Percentiles rank a stretch among this genome's conserved stretches.
These are phyloP conservation scores for Beta vulgaris DNA, from an alignment of 148 eudicot genomes.

Conservation along the genomic window DNA sequence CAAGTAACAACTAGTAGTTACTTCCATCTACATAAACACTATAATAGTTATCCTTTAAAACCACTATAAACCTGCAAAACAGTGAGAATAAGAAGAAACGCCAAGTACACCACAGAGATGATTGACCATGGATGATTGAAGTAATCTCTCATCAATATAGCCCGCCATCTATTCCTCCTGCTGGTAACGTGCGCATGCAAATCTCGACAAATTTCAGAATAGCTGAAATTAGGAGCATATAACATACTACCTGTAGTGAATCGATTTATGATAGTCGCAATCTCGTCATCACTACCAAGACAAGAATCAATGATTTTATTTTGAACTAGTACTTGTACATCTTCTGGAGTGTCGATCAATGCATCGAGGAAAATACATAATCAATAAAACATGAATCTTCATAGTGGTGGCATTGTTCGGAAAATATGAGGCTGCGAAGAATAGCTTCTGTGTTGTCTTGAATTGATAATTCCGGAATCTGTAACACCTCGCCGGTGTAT, in stretches of 20 bases:
- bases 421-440: conserved; percentile 19
- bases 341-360: conserved; percentile 25
- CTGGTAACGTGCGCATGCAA: too few species aligned
- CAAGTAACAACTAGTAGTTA: too few species aligned
- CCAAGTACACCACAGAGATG: neutral
- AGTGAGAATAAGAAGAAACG: conserved; percentile 14
- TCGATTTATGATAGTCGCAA: conserved; percentile 16
- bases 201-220: too few species aligned
- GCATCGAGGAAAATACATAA: conserved; percentile 18
- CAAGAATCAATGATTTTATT: conserved; percentile 21
- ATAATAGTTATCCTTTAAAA: neutral
- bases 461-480: conserved; percentile 18
- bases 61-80: neutral
- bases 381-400: conserved; percentile 19
- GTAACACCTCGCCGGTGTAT: conserved; percentile 11
- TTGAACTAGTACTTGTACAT: conserved; percentile 23
- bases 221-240: too few species aligned
- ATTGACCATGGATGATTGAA: conserved; percentile 30
- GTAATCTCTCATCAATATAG: conserved; percentile 21
- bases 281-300: conserved; percentile 17
- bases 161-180: conserved; percentile 17
- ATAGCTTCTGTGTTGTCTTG: conserved; percentile 10
- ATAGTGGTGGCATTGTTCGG: conserved; percentile 15
- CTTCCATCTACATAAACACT: too few species aligned
- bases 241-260: neutral